phyloP scores from a whole-genome alignment of 495 filamentous ascomycete genomes.

The Talaromyces trachyspermus region DNA sequence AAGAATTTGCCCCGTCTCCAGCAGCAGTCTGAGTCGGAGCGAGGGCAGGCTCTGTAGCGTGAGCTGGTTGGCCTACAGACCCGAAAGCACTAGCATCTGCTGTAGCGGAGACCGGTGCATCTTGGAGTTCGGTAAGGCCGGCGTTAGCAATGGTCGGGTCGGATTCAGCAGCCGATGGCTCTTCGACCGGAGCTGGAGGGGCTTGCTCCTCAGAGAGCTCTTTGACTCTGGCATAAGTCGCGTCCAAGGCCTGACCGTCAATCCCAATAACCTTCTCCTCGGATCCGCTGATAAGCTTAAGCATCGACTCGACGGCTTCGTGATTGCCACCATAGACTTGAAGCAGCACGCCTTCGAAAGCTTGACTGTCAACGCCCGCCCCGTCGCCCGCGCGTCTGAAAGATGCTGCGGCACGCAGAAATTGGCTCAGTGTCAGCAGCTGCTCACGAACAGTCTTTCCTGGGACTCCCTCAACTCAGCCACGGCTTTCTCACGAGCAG shows the following conservation, averaged over 20 bases:
- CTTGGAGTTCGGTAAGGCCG: conserved; percentile 63
- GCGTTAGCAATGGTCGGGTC: conserved; percentile 77
- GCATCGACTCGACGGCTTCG: conserved; percentile 70
- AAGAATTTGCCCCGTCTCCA: conserved; percentile 56
- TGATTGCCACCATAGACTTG: conserved; percentile 83
- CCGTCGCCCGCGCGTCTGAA: conserved; percentile 58
- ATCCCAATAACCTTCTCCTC: conserved; percentile 64
- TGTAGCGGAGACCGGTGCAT: conserved; percentile 23
- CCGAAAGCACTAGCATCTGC: conserved; percentile 3
- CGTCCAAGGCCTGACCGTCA: conserved; percentile 53
- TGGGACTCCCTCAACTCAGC: conserved; percentile 53
- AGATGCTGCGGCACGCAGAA: conserved; percentile 69
- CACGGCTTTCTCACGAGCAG: conserved; percentile 56
- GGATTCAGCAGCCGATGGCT: conserved; percentile 21
- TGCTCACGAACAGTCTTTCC: conserved; percentile 43
- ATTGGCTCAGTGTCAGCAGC: conserved; percentile 65
- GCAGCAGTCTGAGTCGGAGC: conserved; percentile 50
- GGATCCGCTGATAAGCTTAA: conserved; percentile 75
- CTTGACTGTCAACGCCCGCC: conserved; percentile 64
- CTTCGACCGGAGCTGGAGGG: conserved; percentile 12
- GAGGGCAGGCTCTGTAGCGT: conserved; percentile 21
- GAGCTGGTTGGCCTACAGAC: conserved; percentile 6
- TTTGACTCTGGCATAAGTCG: conserved; percentile 75
- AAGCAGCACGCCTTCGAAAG: conserved; percentile 83
- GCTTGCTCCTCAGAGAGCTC: conserved; percentile 36